These are phyloP conservation scores for Neurospora sp. DNA, from an alignment of 495 filamentous ascomycete genomes.

Conservation along the genomic window DNA sequence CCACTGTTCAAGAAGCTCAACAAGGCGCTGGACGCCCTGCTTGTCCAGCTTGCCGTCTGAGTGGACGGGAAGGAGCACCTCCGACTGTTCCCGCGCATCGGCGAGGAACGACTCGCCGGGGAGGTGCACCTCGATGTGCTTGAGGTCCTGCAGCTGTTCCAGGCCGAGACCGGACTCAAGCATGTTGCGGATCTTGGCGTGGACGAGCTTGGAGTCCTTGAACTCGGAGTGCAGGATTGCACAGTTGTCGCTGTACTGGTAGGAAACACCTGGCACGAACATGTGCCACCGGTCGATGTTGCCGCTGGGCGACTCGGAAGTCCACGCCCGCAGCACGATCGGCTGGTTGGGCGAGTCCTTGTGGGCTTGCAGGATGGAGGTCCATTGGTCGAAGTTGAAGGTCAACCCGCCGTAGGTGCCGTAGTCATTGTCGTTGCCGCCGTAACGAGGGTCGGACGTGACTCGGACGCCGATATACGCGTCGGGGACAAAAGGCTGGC, in stretches of 20 bases:
- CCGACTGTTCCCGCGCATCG: not conserved
- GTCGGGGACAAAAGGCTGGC: slow-evolving; percentile 14
- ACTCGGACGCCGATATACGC: slow-evolving; percentile 4
- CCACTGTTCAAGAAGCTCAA: not conserved
- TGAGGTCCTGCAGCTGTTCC: not conserved
- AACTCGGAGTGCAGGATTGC: slow-evolving; percentile 1
- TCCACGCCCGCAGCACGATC: not conserved
- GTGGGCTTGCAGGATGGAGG: not conserved
- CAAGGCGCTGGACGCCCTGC: not conserved
- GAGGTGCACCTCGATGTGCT: slow-evolving; percentile 4
- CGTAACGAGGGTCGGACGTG: not conserved
- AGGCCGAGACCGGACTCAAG: not conserved
- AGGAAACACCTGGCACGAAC: slow-evolving; percentile 6
- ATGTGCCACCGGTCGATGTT: slow-evolving; percentile 10
- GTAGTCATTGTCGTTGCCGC: not conserved
- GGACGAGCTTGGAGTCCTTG: not conserved
- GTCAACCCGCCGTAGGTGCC: slow-evolving; percentile 14
- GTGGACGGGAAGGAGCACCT: not conserved
- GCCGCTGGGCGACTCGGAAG: not conserved
- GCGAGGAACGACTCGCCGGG: slow-evolving; percentile 4
- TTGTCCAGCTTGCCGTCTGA: not conserved
- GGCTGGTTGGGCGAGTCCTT: not conserved
- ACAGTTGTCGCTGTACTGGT: not conserved
- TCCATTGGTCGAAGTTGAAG: slow-evolving; percentile 6
- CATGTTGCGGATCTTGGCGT: not conserved